phyloP scores from a whole-genome alignment of 1,284 basidiomycete species.

The Hypsizygus ulmarius region DNA sequence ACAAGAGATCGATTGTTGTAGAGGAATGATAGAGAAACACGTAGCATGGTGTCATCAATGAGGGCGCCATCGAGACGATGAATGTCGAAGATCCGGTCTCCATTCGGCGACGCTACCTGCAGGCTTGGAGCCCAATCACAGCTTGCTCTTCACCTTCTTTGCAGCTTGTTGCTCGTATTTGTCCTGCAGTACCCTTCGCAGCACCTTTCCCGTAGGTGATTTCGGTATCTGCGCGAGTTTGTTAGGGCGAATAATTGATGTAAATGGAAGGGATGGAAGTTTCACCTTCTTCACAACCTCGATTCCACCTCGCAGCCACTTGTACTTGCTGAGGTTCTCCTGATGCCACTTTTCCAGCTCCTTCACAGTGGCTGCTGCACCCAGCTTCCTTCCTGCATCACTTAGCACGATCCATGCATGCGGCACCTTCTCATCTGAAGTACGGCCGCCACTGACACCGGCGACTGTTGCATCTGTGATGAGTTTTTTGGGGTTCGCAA shows the following conservation, averaged over 20 bases:
- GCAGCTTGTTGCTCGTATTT: slow-evolving; percentile 41
- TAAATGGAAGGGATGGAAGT: slow-evolving; percentile 3
- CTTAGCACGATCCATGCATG: slow-evolving; percentile 74
- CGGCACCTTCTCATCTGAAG: slow-evolving; percentile 65
- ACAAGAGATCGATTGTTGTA: too few species aligned
- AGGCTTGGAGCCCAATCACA: too few species aligned
- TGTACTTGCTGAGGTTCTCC: slow-evolving; percentile 63
- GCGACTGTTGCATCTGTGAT: slow-evolving; percentile 64
- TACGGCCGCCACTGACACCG: slow-evolving; percentile 66
- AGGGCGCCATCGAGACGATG: too few species aligned
- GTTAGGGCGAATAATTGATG: slow-evolving; percentile 1
- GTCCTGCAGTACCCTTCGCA: slow-evolving; percentile 58
- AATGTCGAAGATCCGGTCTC: not conserved
- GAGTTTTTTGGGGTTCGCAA: slow-evolving; percentile 55
- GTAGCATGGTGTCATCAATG: too few species aligned
- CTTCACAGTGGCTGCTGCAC: slow-evolving; percentile 40
- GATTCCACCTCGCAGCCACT: slow-evolving; percentile 69
- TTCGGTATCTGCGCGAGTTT: slow-evolving; percentile 56
- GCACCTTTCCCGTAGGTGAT: slow-evolving; percentile 64
- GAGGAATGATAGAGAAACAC: too few species aligned
- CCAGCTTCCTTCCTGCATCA: slow-evolving; percentile 44
- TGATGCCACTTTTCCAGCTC: slow-evolving; percentile 59
- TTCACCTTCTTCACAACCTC: slow-evolving; percentile 59
- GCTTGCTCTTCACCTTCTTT: slow-evolving; percentile 32
- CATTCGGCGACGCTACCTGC: too few species aligned